Base-by-base conservation (phyloP, 331 rosid genomes). In the Arachis monticola region DNA sequence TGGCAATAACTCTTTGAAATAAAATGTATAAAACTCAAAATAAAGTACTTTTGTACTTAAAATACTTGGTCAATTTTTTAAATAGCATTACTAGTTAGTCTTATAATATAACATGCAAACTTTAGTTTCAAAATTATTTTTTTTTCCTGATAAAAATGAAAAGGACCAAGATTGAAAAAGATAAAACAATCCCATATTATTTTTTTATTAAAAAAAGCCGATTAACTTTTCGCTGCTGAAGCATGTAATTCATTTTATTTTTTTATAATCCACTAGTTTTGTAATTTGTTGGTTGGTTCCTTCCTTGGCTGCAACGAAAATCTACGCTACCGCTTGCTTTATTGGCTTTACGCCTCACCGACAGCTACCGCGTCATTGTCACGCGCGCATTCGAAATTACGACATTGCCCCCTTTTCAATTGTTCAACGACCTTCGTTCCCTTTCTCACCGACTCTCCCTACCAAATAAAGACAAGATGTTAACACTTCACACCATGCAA, bases 271-370 rank as follows among this genome's bases (percentile, higher is more conserved):
- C 1, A 10, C 2, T 0, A 48, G 3, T 2, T 11, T 51, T 51
- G 17, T 53, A 51, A 53, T 53, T 13, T 13, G 5, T 2, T 53
- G 5, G 30, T 53, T n/a, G 30, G 30, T 53, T 53, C 59, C 30
- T 51, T 60, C 55, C 75, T 77, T 77, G 62, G 5, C 32, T 2
- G 63, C 8, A 48, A 77, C 74, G 75, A 8, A 40, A 50, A 57
- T 56, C 58, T 10, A 5, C 10, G 2, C 35, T 59, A 31, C 2
- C 9, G 22, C 59, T 17, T 4, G 40, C 40, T 35, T 35, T 35
- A 35, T 2, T 35, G 40, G 40, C 40, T 66, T 76, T 11, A 10
- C 27, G 10, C 68, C 69, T 74, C 83, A 80, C 83, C 80, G 80
- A 80, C 80, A 74, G 10, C 2, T 3, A 5, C 59, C 6, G 0